Conservation (phyloP, 148 eudicot species). For the Pharnaceum exiguum region DNA sequence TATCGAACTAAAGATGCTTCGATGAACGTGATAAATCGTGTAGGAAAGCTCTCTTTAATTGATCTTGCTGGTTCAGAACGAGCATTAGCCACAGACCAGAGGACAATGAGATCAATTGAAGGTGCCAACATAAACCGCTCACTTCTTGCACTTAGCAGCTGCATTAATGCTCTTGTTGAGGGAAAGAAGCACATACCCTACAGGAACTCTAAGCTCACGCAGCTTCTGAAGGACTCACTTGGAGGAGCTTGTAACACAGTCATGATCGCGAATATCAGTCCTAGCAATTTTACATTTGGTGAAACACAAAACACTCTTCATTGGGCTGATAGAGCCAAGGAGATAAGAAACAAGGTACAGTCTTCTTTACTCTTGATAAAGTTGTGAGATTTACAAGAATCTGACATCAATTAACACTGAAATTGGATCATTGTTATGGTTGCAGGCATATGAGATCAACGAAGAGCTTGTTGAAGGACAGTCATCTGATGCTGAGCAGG, state of each 20-base stretch:
- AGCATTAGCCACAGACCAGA: slow-evolving; percentile 83
- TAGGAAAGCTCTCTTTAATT: slow-evolving; percentile 77
- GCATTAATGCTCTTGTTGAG: slow-evolving; percentile 88
- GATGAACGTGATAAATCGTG: slow-evolving; percentile 42
- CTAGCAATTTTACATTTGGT: slow-evolving; percentile 67
- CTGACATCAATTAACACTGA: too few relatives aligned
- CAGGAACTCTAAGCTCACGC: slow-evolving; percentile 90
- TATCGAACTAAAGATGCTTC: slow-evolving; percentile 57
- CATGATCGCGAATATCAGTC: slow-evolving; percentile 88
- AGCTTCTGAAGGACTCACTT: slow-evolving; percentile 82
- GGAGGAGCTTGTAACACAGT: slow-evolving; percentile 91
- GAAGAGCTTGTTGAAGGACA: slow-evolving; percentile 50
- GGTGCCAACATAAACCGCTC: slow-evolving; percentile 86
- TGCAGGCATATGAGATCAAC: slow-evolving; percentile 55
- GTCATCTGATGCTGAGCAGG: slow-evolving; percentile 55
- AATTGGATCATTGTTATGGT: not conserved
- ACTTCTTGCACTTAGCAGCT: slow-evolving; percentile 87
- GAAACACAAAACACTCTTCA: slow-evolving; percentile 95
- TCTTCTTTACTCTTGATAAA: not conserved
- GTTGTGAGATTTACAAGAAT: not conserved
- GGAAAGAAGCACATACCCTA: slow-evolving; percentile 91
- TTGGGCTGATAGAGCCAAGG: slow-evolving; percentile 95
- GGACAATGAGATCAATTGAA: slow-evolving; percentile 76
- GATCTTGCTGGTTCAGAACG: slow-evolving; percentile 92
- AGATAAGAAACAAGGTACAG: slow-evolving; percentile 71